phyloP scores from a whole-genome alignment of 352 stramenopile genomes.

The Saprolegnia parasitica region DNA sequence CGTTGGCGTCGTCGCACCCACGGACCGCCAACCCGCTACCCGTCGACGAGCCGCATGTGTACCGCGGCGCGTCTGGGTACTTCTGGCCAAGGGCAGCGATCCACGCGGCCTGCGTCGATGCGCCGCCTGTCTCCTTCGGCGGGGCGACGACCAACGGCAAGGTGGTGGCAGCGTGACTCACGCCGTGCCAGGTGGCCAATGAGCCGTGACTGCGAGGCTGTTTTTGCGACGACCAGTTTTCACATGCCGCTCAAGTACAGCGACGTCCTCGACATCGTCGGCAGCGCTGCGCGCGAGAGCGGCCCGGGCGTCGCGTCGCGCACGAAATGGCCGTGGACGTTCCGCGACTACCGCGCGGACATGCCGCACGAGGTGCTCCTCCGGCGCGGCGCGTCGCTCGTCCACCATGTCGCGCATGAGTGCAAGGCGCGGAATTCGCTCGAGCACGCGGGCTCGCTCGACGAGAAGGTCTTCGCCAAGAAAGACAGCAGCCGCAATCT shows the following conservation, averaged over 20 bases:
- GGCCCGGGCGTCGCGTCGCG: not conserved
- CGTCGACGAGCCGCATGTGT: too few relatives aligned
- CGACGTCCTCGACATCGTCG: constrained; percentile 15
- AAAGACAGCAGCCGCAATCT: constrained; percentile 20
- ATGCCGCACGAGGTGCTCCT: constrained; percentile 1
- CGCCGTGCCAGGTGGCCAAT: not conserved
- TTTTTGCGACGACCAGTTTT: constrained; percentile 14
- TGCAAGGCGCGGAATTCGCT: constrained; percentile 1
- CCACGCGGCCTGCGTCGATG: too few relatives aligned
- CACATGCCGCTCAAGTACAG: constrained; percentile 13
- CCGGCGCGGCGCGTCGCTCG: constrained; percentile 3
- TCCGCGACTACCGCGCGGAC: constrained; percentile 9
- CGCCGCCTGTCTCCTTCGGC: too few relatives aligned
- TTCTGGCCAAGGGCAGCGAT: too few relatives aligned
- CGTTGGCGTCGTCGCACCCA: too few relatives aligned
- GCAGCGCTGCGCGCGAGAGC: not conserved
- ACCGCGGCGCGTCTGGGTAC: too few relatives aligned
- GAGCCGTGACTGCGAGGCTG: not conserved
- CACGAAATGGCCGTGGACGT: constrained; percentile 24
- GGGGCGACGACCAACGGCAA: not conserved
- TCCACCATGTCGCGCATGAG: constrained; percentile 5
- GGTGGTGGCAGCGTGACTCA: not conserved
- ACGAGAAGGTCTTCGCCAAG: constrained; percentile 6
- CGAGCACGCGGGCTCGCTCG: constrained; percentile 4
- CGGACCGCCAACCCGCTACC: too few relatives aligned